Base-by-base conservation (phyloP, 2,329 filamentous ascomycete species). In the Fusarium foetens region DNA sequence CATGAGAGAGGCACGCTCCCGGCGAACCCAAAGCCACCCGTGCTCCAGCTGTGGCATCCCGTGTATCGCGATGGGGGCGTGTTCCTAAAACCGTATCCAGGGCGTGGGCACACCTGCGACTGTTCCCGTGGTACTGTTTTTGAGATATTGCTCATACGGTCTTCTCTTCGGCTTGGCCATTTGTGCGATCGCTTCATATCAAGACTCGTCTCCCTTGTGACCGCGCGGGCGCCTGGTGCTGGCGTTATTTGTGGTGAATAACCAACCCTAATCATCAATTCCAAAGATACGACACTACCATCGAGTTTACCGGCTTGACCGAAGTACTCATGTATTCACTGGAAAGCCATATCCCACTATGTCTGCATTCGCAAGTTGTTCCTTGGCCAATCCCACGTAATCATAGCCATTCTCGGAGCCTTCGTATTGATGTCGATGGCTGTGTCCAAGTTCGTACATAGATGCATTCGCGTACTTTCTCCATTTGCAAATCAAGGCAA, bases 121-220 rank as follows among this genome's bases (percentile, higher is more conserved):
- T 71, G 72, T 71, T 65, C 75, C 63, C 68, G 61, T 77, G 72
- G 72, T 59, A 77, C 75, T 55, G 75, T 77, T 64, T 58, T 38
- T 42, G 29, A 58, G 23, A 35, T 46, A 21, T 58, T 72, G 59
- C 60, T 69, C 70, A 62, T 75, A 77, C 75, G 58, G 75, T 41
- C 41, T 48, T 57, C 33, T 52, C 39, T 73, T 53, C 64, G 64
- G 33, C 54, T 68, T 69, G 60, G 46, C 64, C 70, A 65, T 67
- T 62, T 58, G 53, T 67, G 65, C 61, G 62, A 58, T 68, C 45
- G 51, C 55, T 63, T 61, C 61, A 71, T 66, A 63, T 48, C 61
- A 53, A 62, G 45, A 61, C 64, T 67, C 39, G 39, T 16, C 55
- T 53, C 70, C 43, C 58, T 68, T 64, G 65, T 59, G 53, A 49